Base-by-base conservation (phyloP, 257 asterid genomes). In the Prunella vulgaris region DNA sequence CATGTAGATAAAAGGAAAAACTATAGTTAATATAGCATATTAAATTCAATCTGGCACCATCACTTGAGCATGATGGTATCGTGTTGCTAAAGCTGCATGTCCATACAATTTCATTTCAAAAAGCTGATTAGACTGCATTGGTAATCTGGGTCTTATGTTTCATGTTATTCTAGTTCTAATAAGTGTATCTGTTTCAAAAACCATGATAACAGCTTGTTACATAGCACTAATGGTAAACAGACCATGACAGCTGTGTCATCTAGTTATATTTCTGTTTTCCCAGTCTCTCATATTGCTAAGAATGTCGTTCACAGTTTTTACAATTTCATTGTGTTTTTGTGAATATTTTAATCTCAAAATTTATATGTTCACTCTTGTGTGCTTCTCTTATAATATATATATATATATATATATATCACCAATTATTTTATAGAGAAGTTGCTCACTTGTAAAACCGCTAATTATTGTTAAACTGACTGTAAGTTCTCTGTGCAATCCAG, bases 401-500 rank as follows among this genome's bases (percentile, higher is more conserved):
- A n/a, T 40, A 27, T 53, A 18, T 21, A 44, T 59, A 24, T 51
- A 42, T 27, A 37, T 7, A 7, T 51, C 20, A 32, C 67, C 67
- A 48, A 20, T 25, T 28, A 51, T 40, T 22, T 18, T 32, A 40
- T 24, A 66, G 66, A 61, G 24, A 62, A 53, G 61, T 42, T 33
- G 13, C 37, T 5, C 37, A 68, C 42, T 17, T 54, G 35, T 44
- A 46, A 59, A 35, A 42, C 64, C 51, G 17, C 68, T 33, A 52
- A 65, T 64, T 46, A 66, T 44, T 12, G 38, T n/a, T 44, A 30
- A 37, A 68, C 75, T 79, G 52, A 79, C 61, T 57, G 67, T 20
- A 52, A 62, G 71, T 79, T 69, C 18, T 63, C 66, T 74, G 63
- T 79, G 71, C 68, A 32, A 28, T 68, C 82, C 89, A 94, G 99